Conservation (phyloP, 805 yeast species). For the Candida sphagnicola region DNA sequence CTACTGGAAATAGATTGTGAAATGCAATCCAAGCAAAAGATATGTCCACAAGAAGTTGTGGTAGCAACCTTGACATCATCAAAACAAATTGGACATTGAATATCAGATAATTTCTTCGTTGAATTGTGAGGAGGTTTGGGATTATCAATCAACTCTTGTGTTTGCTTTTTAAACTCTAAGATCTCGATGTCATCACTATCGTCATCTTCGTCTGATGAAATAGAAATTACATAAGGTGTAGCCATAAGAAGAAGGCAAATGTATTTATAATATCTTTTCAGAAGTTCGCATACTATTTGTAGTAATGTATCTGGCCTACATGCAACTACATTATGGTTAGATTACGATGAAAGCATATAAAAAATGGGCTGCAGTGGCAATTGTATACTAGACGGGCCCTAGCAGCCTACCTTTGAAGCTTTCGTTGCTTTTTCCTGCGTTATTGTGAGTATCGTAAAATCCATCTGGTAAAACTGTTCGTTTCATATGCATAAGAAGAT, state of each 20-base stretch:
- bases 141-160: slow-evolving; percentile 28
- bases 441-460: no score
- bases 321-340: no score
- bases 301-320: no score
- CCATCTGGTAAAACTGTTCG: no score
- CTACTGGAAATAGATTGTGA: slow-evolving; percentile 38
- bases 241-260: slow-evolving; percentile 9
- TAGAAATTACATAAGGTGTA: slow-evolving; percentile 12
- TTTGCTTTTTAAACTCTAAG: slow-evolving; percentile 33
- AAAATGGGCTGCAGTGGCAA: no score
- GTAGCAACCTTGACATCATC: slow-evolving; percentile 39
- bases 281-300: no score
- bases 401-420: no score
- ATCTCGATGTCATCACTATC: slow-evolving; percentile 36
- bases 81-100: slow-evolving; percentile 43
- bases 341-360: no score
- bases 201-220: slow-evolving; percentile 20
- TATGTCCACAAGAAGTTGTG: slow-evolving; percentile 40
- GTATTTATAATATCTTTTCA: no score
- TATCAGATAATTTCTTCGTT: slow-evolving; percentile 29
- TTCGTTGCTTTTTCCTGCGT: no score
- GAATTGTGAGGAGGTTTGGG: slow-evolving; percentile 17
- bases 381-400: no score
- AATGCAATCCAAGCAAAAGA: slow-evolving; percentile 40
- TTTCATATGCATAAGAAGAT: no score